Evolutionary conservation across 345 rosid species (phyloP), one percentile per base, ranked within the genome.

Genomic region (Hevea brasiliensis): DNA sequence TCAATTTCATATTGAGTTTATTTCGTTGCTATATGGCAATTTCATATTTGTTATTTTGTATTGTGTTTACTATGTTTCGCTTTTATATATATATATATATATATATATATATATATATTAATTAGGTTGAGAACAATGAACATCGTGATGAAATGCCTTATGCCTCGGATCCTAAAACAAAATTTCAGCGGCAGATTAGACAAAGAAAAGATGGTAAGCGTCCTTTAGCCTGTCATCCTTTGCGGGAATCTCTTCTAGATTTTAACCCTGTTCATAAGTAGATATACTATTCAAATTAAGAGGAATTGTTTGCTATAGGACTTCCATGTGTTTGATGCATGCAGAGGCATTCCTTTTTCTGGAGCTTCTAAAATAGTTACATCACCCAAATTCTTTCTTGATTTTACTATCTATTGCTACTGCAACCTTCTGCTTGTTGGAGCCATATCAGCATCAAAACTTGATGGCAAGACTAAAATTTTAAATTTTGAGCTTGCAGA

Each of bases 171-270:
- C 89, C 89, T 2, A 8, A 83, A 54, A 84, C 86, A 0, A 83
- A 85, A 4, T 89, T 89, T 70, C 93, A 89, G 47, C 64, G 47
- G 3, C 71, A 61, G 23, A 89, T 89, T 14, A 63, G 93, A 65
- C 68, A 76, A 59, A 76, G 63, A 11, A 79, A 62, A 74, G 69
- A 79, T 40, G 87, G 89, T 89, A 17, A 67, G 84, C 14, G 0
- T 20, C 7, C 20, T 11, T 59, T 21, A 50, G 55, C 7, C 26
- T 60, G 26, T 41, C 50, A 37, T 8, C 13, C 48, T 45, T 45
- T 48, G 24, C 26, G 47, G 29, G 21, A 15, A 29, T n/a, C 11
- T 7, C 27, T 24, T 65, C 6, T 5, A 41, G 6, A 10, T 44
- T 6, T 35, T 10, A 12, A 21, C 3, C 27, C 29, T 18, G 26